Percentiles rank a stretch among this genome's conserved stretches.
phyloP scores from a whole-genome alignment of 1,139 yeast species.

The Kodamaea fungicola region DNA sequence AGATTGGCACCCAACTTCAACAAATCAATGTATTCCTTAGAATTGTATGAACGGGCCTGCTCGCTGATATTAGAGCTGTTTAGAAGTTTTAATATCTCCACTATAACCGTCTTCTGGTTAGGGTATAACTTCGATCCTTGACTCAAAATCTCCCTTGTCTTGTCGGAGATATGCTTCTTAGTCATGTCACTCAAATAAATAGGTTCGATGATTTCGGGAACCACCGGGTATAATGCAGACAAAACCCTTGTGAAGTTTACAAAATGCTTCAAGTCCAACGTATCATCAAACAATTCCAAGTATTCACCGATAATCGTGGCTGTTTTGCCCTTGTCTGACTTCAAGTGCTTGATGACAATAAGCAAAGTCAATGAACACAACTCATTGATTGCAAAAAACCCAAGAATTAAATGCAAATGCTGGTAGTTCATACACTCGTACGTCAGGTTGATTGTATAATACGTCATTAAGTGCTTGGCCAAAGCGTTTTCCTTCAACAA shows the following conservation, averaged over 20 bases:
- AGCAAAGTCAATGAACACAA: conserved; percentile 20
- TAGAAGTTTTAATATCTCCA: conserved; percentile 23
- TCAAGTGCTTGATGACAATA: conserved; percentile 23
- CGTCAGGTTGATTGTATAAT: conserved; percentile 17
- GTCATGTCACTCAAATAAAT: conserved; percentile 20
- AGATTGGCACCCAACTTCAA: conserved; percentile 21
- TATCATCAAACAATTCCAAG: conserved; percentile 22
- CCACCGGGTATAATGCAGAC: conserved; percentile 23
- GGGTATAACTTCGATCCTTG: conserved; percentile 7
- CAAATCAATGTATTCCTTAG: conserved; percentile 26
- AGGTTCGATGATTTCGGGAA: conserved; percentile 20
- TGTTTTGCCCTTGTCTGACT: conserved; percentile 14
- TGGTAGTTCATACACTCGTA: conserved; percentile 19
- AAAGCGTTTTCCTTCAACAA: conserved; percentile 1
- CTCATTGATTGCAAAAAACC: conserved; percentile 13
- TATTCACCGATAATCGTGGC: conserved; percentile 20
- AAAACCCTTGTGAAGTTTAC: conserved; percentile 20
- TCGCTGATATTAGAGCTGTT: conserved; percentile 37
- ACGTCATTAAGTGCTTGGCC: conserved; percentile 14
- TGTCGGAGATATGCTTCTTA: conserved; percentile 16
- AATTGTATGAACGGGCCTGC: conserved; percentile 31
- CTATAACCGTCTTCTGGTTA: conserved; percentile 10
- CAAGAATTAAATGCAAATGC: conserved; percentile 24
- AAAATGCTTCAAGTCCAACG: conserved; percentile 13
- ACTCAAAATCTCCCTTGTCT: conserved; percentile 7